Base-by-base conservation (phyloP, 139 green algal genomes). In the Tetradesmus lagerheimii region DNA sequence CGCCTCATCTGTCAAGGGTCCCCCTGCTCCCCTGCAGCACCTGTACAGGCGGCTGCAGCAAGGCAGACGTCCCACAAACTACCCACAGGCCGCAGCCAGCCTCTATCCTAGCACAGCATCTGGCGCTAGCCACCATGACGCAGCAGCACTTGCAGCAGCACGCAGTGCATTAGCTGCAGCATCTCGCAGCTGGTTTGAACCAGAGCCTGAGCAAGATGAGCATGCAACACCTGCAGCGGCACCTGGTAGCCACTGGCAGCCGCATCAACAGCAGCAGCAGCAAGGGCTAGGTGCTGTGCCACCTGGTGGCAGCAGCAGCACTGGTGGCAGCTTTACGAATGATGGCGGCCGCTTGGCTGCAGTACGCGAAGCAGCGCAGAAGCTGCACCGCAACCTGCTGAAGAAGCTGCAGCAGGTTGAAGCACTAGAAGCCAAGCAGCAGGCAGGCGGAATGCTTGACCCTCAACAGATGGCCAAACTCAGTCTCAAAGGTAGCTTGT, bases 371-470 rank as follows among this genome's bases (percentile, higher is more conserved):
- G 85, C 89, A 35, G 89, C 75, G 11, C 41, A 35, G 15, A 89
- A 86, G 87, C 92, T 97, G 92, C 41, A 89, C 23, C 89, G 94
- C n/a, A 91, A 89, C 23, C 41, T 98, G 83, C 57, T 80, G 20
- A 97, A 97, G 91, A 99, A 99, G 95, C 90, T 98, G 91, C 94
- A 98, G 92, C 96, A 98, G 93, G 93, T 97, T 25, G 91, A 94
- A 20, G 75, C 47, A 25, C 80, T 97, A 43, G 93, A 94, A 50
- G 78, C 41, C 5, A 27, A 38, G 71, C 80, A 83, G 86, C 66
- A 38, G 29, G 66, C n/a, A 0, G 93, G 91, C 0, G 38, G 20
- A 6, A 12, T 79, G 0, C 90, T 99, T 76, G 96, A 99, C 71
- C 64, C 90, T 15, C 96, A 98, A 94, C 97, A 99, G 93, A 78